Conservation (phyloP, 805 yeast genomes). For the Candida fluviatilis region DNA sequence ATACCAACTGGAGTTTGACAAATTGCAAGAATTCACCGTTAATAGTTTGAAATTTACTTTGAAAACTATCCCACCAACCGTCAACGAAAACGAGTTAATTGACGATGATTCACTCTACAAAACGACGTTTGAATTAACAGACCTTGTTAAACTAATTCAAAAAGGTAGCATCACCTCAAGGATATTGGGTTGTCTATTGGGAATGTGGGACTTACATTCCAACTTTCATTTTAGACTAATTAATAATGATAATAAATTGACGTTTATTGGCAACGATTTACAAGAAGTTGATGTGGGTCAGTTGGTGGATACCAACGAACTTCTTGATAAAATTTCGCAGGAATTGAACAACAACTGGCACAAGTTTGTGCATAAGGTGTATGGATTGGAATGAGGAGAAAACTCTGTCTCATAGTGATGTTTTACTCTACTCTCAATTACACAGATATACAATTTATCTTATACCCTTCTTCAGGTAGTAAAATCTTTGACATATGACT, state of each 20-base stretch:
- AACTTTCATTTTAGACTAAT: constrained; percentile 10
- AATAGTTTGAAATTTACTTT: constrained; percentile 1
- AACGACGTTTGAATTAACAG: neutral
- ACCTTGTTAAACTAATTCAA: neutral
- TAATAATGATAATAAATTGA: constrained; percentile 1
- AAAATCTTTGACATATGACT: too few species aligned
- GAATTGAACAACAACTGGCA: constrained; percentile 22
- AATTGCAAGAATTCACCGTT: constrained; percentile 1
- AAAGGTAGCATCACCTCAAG: constrained; percentile 23
- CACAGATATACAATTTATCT: too few species aligned
- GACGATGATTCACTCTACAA: neutral
- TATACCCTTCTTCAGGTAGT: too few species aligned
- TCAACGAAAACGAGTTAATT: neutral
- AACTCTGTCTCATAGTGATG: too few species aligned
- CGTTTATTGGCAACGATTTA: neutral
- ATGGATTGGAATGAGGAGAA: constrained; percentile 22
- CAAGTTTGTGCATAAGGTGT: constrained; percentile 25
- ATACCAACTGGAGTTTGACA: neutral
- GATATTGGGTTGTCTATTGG: constrained; percentile 30
- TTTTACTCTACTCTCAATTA: constrained; percentile 4
- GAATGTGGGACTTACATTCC: constrained; percentile 33
- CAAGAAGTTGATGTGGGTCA: constrained; percentile 1
- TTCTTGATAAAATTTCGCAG: constrained; percentile 12
- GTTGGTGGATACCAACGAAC: constrained; percentile 1
- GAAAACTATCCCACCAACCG: neutral